These are phyloP conservation scores for Corynespora cassiicola DNA, from an alignment of 2,329 filamentous ascomycete species.

Conservation along the genomic window DNA sequence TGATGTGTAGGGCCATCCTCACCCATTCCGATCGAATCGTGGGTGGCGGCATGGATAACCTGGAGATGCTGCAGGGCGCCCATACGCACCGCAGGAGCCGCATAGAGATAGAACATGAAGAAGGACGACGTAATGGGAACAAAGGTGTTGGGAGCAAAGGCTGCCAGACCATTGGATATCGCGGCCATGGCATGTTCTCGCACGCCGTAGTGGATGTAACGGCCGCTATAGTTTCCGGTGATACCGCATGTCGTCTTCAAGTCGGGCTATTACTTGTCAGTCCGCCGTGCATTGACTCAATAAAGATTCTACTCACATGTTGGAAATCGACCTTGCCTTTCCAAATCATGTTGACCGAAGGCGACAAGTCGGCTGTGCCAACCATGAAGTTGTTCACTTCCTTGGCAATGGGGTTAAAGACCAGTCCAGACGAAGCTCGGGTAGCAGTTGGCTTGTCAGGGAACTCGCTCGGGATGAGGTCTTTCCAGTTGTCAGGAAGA, in stretches of 20 bases:
- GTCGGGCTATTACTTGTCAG: conserved; percentile 30
- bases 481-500: conserved; percentile 56
- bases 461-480: conserved; percentile 58
- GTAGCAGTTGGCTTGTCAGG: conserved; percentile 57
- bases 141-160: conserved; percentile 52
- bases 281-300: no score
- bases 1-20: conserved; percentile 70
- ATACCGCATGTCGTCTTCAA: conserved; percentile 52
- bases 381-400: conserved; percentile 95
- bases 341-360: conserved; percentile 61
- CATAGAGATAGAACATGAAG: conserved; percentile 70
- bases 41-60: conserved; percentile 66
- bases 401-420: conserved; percentile 67
- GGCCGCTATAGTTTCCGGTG: conserved; percentile 61
- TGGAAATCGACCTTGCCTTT: conserved; percentile 60
- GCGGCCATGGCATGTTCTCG: conserved; percentile 47
- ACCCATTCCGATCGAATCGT: conserved; percentile 62
- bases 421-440: conserved; percentile 58
- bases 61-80: conserved; percentile 64
- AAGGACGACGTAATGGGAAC: conserved; percentile 61
- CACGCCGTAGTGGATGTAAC: conserved; percentile 55
- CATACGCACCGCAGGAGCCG: conserved; percentile 66
- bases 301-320: conserved; percentile 51
- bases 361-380: conserved; percentile 64
- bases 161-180: conserved; percentile 62